Evolutionary conservation across 306 rosid species (phyloP).

Genomic region (Pterocarpus macrocarpus): DNA sequence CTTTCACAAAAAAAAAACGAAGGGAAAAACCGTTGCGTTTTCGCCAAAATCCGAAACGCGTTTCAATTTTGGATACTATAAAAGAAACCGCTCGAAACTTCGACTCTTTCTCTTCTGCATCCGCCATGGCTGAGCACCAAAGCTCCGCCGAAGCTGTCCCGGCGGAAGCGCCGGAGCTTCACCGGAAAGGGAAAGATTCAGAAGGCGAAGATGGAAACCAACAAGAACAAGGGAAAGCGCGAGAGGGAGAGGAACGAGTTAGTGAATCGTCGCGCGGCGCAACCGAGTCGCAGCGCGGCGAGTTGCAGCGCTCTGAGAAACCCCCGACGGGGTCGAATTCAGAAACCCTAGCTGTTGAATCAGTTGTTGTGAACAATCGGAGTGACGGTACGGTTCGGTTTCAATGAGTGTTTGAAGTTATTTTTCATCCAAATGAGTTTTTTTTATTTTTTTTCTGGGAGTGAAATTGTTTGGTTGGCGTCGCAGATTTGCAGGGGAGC

Average conservation of each 20-base stretch:
- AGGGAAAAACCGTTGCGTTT: slow-evolving; percentile 46
- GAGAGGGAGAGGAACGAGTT: slow-evolving; percentile 37
- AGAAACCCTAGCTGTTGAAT: slow-evolving; percentile 72
- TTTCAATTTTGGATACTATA: slow-evolving; percentile 51
- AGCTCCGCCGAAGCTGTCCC: slow-evolving; percentile 51
- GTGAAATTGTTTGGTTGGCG: slow-evolving; percentile 46
- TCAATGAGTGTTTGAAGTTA: not conserved
- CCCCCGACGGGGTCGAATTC: slow-evolving; percentile 31
- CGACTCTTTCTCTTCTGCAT: slow-evolving; percentile 44
- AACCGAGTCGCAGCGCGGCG: slow-evolving; percentile 41
- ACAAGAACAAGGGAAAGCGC: slow-evolving; percentile 26
- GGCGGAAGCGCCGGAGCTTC: slow-evolving; percentile 41
- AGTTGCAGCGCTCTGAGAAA: slow-evolving; percentile 36
- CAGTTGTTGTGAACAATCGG: slow-evolving; percentile 46
- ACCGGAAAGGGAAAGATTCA: slow-evolving; percentile 30
- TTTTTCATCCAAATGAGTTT: not conserved
- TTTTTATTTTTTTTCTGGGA: not conserved
- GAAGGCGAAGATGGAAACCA: slow-evolving; percentile 41
- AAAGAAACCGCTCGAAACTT: slow-evolving; percentile 52
- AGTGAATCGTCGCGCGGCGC: slow-evolving; percentile 1
- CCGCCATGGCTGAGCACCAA: slow-evolving; percentile 58
- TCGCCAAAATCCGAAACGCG: slow-evolving; percentile 48
- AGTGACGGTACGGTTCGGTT: slow-evolving; percentile 56
- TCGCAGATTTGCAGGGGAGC: slow-evolving; percentile 59
- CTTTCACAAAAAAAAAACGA: slow-evolving; percentile 39